phyloP scores from a whole-genome alignment of 345 rosid species.

The Clausena lansium region DNA sequence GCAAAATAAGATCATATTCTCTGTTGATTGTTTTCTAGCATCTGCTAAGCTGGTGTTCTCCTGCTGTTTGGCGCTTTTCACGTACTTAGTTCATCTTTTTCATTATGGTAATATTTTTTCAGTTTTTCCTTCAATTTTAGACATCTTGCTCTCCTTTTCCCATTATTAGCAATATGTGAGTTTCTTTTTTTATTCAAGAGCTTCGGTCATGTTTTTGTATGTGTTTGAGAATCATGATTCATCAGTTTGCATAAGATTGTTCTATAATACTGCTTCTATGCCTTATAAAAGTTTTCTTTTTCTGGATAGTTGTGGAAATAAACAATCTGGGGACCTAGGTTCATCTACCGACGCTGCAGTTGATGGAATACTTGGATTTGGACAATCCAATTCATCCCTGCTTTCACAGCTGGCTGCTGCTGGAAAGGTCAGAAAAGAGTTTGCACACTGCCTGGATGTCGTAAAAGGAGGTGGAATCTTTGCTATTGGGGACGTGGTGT shows the following conservation, averaged over 20 bases:
- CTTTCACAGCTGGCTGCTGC: conserved; percentile 78
- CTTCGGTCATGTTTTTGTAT: neutral
- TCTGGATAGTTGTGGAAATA: conserved; percentile 61
- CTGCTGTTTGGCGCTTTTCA: neutral
- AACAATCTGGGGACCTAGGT: conserved; percentile 72
- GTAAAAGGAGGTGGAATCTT: conserved; percentile 81
- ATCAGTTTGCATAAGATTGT: neutral
- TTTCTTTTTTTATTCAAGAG: neutral
- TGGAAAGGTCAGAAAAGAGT: conserved; percentile 58
- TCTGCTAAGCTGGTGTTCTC: neutral
- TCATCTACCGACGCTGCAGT: conserved; percentile 56
- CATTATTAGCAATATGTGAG: neutral
- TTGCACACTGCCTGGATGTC: conserved; percentile 85
- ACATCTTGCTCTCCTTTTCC: neutral
- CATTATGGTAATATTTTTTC: neutral
- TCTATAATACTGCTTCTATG: conserved; percentile 5
- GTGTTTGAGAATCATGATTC: neutral
- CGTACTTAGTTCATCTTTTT: neutral
- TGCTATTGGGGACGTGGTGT: conserved; percentile 66
- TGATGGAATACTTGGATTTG: conserved; percentile 92
- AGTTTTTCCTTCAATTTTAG: neutral
- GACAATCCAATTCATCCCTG: conserved; percentile 78
- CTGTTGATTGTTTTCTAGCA: neutral
- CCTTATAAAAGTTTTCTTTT: neutral
- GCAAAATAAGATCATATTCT: neutral